Base-by-base conservation (phyloP, 352 stramenopile genomes). In the Phytophthora boehmeriae region DNA sequence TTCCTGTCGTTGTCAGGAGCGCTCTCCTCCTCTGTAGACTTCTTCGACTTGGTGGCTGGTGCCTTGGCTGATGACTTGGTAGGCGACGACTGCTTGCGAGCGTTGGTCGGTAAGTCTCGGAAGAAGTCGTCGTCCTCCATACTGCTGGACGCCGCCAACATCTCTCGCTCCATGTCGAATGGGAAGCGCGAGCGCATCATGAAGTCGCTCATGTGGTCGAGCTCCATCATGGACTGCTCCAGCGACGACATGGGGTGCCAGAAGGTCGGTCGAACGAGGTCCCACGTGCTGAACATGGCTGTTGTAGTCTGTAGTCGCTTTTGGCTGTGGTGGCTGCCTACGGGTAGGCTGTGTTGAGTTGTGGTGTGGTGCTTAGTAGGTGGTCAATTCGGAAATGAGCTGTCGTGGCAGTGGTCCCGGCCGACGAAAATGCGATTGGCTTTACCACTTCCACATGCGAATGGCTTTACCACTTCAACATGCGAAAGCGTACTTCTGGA, bases 81-180 rank as follows among this genome's bases (percentile, higher is more conserved):
- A n/a, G n/a, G n/a, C n/a, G n/a, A n/a, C n/a, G n/a, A 13, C 53
- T 71, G 55, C 19, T 71, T 52, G 34, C 63, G 52, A 20, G 42
- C 53, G 46, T 53, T 50, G 5, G 68, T 39, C n/a, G 63, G 55
- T n/a, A 86, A 53, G 52, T 86, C 76, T n/a, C 72, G 57, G 68
- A 83, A 86, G 64, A 83, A 86, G 5, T 78, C 73, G 52, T 76
- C 68, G 48, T 83, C 73, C 28, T 80, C 68, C 27, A 70, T 32
- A 23, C 54, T 54, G 35, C 48, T 65, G 34, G 63, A 66, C 5
- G 44, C 23, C 23, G 60, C 49, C 13, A 79, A 19, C 59, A 80
- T 66, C 46, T 64, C 55, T 46, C 51, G 23, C 30, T 32, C 28
- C 28, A 44, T 8, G 27, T 38, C 41, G 39, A 66, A 53, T 14